A percentile compares a stretch with the other conserved stretches of the same genome.
Conservation (phyloP, 176 grass and related monocot species). For the Oryza glumipatula region DNA sequence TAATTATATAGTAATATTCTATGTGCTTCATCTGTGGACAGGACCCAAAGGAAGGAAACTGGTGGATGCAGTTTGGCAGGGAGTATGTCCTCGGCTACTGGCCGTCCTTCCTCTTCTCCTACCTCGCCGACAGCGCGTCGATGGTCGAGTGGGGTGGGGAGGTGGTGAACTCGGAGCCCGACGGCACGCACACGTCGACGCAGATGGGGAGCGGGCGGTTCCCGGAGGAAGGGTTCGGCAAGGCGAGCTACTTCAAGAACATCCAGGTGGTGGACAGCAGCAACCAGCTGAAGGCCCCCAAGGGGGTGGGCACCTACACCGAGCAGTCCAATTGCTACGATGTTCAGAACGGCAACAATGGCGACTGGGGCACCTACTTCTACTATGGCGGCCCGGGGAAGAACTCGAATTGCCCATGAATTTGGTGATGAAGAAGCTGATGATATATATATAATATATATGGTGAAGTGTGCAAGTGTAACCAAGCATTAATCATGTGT, state of each 20-base stretch:
- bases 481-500: constrained; percentile 28
- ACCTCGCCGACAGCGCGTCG: constrained; percentile 61
- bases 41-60: constrained; percentile 87
- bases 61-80: constrained; percentile 92
- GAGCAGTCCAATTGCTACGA: constrained; percentile 80
- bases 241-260: constrained; percentile 82
- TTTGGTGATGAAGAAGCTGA: neutral
- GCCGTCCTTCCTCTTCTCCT: constrained; percentile 77
- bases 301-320: constrained; percentile 55
- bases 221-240: constrained; percentile 80
- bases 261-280: constrained; percentile 73
- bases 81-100: constrained; percentile 74
- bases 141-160: constrained; percentile 92
- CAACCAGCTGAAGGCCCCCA: constrained; percentile 57
- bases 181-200: constrained; percentile 63
- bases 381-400: constrained; percentile 83
- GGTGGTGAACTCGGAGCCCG: constrained; percentile 65
- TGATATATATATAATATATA: neutral
- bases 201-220: constrained; percentile 83
- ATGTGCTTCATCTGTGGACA: constrained; percentile 24
- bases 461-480: constrained; percentile 13
- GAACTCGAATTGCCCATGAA: constrained; percentile 74
- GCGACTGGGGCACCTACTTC: constrained; percentile 85
- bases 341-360: constrained; percentile 68
- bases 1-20: constrained; percentile 15